Percentiles rank a stretch among this genome's conserved stretches.
These are phyloP conservation scores for Gnetum montanum DNA, from an alignment of 75 land plant genomes.

Conservation along the genomic window DNA sequence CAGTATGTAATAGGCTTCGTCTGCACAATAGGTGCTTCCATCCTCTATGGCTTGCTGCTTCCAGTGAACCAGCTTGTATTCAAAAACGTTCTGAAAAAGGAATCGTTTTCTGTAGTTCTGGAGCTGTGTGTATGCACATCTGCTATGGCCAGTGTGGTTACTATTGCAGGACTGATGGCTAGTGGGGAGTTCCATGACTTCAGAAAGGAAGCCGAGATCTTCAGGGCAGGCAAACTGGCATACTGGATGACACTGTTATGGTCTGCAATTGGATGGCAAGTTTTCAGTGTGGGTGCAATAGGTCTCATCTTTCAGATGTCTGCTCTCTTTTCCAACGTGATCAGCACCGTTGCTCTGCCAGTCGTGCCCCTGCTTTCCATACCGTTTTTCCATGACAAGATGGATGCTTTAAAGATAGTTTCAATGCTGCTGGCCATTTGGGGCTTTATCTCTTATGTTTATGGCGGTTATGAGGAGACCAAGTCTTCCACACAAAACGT, in stretches of 20 bases:
- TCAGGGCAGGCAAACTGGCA: conserved; percentile 15
- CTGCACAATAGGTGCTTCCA: conserved; percentile 32
- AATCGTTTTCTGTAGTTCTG: conserved; percentile 16
- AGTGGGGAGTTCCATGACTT: conserved; percentile 33
- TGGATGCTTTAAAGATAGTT: conserved; percentile 31
- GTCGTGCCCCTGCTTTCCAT: conserved; percentile 33
- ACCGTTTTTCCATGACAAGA: conserved; percentile 35
- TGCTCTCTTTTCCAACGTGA: conserved; percentile 38
- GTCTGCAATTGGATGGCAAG: conserved; percentile 39
- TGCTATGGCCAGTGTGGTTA: conserved; percentile 10
- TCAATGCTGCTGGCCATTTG: conserved; percentile 38
- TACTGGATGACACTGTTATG: conserved; percentile 31
- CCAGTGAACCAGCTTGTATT: conserved; percentile 32
- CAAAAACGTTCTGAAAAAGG: conserved; percentile 16
- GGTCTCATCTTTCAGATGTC: conserved; percentile 36
- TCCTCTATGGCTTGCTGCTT: conserved; percentile 21
- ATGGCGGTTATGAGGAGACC: background rate
- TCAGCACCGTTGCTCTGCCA: conserved; percentile 29
- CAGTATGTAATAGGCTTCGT: conserved; percentile 27
- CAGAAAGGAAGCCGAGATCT: conserved; percentile 18
- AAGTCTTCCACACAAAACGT: background rate
- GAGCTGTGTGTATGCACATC: conserved; percentile 25
- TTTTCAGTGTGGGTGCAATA: conserved; percentile 12
- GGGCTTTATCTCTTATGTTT: conserved; percentile 50
- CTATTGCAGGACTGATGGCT: conserved; percentile 28